Evolutionary conservation across 2,329 filamentous ascomycete genomes (phyloP), one percentile per base, ranked within the genome.

Genomic region (Ascochyta fabae): DNA sequence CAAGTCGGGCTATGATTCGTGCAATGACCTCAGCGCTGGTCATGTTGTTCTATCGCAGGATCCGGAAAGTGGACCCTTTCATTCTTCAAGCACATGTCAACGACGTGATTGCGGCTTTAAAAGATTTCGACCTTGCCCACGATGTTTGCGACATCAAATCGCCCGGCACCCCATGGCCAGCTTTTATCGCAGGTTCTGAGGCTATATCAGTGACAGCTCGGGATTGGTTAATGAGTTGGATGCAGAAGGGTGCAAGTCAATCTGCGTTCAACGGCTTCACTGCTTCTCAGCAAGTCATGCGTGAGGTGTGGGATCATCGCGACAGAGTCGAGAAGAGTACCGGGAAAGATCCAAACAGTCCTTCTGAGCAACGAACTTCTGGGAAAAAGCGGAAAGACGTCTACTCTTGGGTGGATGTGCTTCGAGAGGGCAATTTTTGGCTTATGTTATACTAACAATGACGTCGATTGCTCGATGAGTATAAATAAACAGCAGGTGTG

Each of bases 11-110:
- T 9, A 77, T 80, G 68, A 58, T 78, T 6, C 68, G 71, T 16
- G 77, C 77, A 0, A 58, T 80, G 56, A 76, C 75, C 40, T 67
- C 71, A 9, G 77, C 76, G 0, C 59, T 79, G 6, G 67, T 79
- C 6, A 76, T 80, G 1, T 75, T 77, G 38, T 79, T 79, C 60
- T 79, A 79, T 55, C 67, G 76, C 2, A 69, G 77, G 5, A 71
- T 79, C 15, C 70, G 73, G 16, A 68, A 77, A 6, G 73, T 75
- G 3, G 74, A 79, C 42, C 70, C 75, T 0, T 69, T 69, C 27
- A 74, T 77, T 2, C 48, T 79, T 4, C 76, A 78, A 56, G 65
- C 71, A 1, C 72, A 77, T 44, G 75, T 79, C 7, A 54, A 58
- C 23, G 52, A 60, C 7, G 56, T 63, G 4, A 51, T 60, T 16